Evolutionary conservation across 345 rosid species (phyloP).

Genomic region (Lumnitzera littorea): DNA sequence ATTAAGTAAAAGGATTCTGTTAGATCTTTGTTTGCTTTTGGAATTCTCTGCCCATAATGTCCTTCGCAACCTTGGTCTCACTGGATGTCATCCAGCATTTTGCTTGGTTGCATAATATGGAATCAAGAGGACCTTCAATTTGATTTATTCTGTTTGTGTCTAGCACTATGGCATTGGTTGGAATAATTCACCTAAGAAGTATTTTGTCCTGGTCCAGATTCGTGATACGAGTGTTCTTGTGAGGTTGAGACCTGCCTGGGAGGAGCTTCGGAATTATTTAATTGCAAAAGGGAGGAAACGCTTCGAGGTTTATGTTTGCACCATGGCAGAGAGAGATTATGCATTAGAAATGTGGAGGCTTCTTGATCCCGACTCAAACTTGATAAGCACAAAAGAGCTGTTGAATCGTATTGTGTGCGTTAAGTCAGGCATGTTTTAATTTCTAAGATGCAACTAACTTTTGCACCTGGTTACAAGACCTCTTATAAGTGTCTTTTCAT

Average conservation of each 20-base stretch:
- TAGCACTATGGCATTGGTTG: neutral
- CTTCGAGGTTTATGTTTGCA: slow-evolving; percentile 99
- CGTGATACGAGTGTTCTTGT: slow-evolving; percentile 99
- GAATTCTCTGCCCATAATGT: too few relatives aligned
- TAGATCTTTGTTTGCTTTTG: neutral
- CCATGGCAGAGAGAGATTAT: slow-evolving; percentile 99
- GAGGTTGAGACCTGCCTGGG: slow-evolving; percentile 99
- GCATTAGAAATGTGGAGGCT: slow-evolving; percentile 99
- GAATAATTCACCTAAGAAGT: slow-evolving; percentile 2
- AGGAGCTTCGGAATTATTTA: slow-evolving; percentile 85
- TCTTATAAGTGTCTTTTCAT: neutral
- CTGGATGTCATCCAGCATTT: too few relatives aligned
- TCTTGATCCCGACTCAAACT: slow-evolving; percentile 94
- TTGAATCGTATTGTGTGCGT: slow-evolving; percentile 89
- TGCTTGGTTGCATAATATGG: too few relatives aligned
- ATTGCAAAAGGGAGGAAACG: slow-evolving; percentile 97
- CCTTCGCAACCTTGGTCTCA: too few relatives aligned
- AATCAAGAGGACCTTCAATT: too few relatives aligned
- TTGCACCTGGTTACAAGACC: neutral
- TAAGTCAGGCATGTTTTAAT: slow-evolving; percentile 62
- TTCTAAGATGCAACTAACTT: neutral
- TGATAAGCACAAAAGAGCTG: slow-evolving; percentile 68
- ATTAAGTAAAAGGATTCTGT: too few relatives aligned
- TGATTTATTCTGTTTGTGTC: neutral
- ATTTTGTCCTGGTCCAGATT: slow-evolving; percentile 34